Conservation (phyloP, 2,329 filamentous ascomycete genomes). For the Lecanicillium sp. region DNA sequence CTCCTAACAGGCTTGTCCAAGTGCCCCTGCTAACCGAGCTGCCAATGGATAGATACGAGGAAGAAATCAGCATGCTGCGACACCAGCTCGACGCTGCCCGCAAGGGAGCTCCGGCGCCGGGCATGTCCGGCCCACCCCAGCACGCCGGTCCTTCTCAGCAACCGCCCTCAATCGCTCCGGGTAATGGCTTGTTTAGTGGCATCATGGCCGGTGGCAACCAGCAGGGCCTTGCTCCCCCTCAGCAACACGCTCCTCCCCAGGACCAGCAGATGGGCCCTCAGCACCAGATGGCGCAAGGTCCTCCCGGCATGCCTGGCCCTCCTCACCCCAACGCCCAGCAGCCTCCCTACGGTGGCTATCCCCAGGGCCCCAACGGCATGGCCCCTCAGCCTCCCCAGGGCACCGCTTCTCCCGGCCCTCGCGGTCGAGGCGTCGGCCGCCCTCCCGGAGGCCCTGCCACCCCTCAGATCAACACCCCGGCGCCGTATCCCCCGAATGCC, state of each 20-base stretch:
- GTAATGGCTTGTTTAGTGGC: slow-evolving; percentile 86
- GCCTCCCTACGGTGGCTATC: slow-evolving; percentile 62
- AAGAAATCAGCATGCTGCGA: slow-evolving; percentile 77
- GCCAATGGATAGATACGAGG: slow-evolving; percentile 67
- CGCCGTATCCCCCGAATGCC: slow-evolving; percentile 75
- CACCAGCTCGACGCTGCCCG: slow-evolving; percentile 78
- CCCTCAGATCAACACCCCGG: slow-evolving; percentile 82
- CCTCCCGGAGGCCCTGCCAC: slow-evolving; percentile 70
- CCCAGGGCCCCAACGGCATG: slow-evolving; percentile 61
- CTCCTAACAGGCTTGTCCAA: slow-evolving; percentile 4
- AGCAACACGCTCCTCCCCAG: slow-evolving; percentile 60
- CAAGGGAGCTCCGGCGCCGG: slow-evolving; percentile 48
- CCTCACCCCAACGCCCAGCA: slow-evolving; percentile 57
- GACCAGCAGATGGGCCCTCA: slow-evolving; percentile 49
- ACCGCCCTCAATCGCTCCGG: slow-evolving; percentile 82
- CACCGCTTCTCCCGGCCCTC: slow-evolving; percentile 79
- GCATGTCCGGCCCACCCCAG: slow-evolving; percentile 61
- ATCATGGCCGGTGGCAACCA: slow-evolving; percentile 90
- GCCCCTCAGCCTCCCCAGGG: slow-evolving; percentile 74
- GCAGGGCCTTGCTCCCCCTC: slow-evolving; percentile 75
- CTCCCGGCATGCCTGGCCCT: slow-evolving; percentile 54
- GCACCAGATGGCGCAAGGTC: slow-evolving; percentile 63
- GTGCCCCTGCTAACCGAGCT: slow-evolving; percentile 6
- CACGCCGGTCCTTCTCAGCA: slow-evolving; percentile 76
- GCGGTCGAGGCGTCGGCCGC: slow-evolving; percentile 62